Percentiles rank a stretch among this genome's conserved stretches.
phyloP scores from a whole-genome alignment of 345 rosid genomes.

The Cardamine resedifolia region DNA sequence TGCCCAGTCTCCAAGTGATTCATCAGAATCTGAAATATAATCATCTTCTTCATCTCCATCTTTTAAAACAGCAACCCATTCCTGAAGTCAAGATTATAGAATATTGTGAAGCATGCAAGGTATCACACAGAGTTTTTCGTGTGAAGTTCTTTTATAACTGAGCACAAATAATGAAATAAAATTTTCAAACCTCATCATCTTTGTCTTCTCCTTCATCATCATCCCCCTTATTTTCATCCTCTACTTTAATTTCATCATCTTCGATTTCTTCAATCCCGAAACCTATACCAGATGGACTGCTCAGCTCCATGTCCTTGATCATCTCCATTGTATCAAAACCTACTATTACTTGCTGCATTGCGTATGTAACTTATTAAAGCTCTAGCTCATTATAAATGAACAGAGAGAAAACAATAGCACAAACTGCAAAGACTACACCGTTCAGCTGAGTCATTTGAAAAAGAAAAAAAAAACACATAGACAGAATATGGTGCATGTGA shows the following conservation, averaged over 20 bases:
- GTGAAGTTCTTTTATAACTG: background rate
- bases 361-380: slow-evolving; percentile 8
- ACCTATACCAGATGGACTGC: slow-evolving; percentile 64
- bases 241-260: slow-evolving; percentile 46
- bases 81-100: slow-evolving; percentile 46
- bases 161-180: background rate
- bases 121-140: background rate
- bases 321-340: slow-evolving; percentile 80
- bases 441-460: background rate
- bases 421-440: background rate
- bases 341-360: slow-evolving; percentile 81
- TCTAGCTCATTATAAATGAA: slow-evolving; percentile 9
- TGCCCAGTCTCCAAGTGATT: slow-evolving; percentile 81
- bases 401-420: background rate
- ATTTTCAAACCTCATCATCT: slow-evolving; percentile 51
- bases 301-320: slow-evolving; percentile 66
- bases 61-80: slow-evolving; percentile 69
- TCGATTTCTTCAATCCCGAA: slow-evolving; percentile 64
- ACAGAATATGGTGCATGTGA: background rate
- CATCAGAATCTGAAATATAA: slow-evolving; percentile 62
- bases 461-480: background rate
- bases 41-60: slow-evolving; percentile 59
- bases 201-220: slow-evolving; percentile 44
- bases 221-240: slow-evolving; percentile 48
- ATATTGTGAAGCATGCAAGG: background rate